Evolutionary conservation across 1,284 basidiomycete species (phyloP), one percentile per base, ranked within the genome.

Genomic region (Leccinum subspadiceum): DNA sequence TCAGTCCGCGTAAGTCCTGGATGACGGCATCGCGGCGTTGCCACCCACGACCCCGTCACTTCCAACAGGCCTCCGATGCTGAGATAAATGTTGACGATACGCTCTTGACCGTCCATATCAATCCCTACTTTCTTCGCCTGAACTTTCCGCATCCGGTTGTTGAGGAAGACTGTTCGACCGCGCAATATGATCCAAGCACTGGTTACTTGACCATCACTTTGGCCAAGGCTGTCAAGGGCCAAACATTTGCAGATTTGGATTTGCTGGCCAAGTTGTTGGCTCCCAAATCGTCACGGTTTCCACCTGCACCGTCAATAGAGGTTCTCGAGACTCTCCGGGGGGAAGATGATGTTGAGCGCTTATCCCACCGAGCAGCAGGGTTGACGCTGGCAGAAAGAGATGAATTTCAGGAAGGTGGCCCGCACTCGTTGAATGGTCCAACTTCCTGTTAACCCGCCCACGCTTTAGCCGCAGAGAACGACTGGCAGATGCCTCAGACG

Each of bases 41-140:
- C 22, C 22, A 15, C 59, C 54, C 72, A 59, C 59, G 69, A 71
- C 53, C 33, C 3, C 50, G 48, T 63, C 46, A 44, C 7, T 24
- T 37, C 6, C 44, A 33, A 37, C 6, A 92, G 90, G 89, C 90
- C 24, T 82, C 87, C 51, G 91, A 93, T 62, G 83, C 87, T 39
- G 91, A 93, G 70, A 86, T 92, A 63, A 79, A 88, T 65, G 84
- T 92, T 59, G 87, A 91, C 65, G 84, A 84, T 60, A 83, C 82
- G 37, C 73, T 88, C 50, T 79, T 93, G 70, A 84, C 84, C n/a
- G 75, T 91, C 46, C 85, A 93, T 69, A 82, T 92, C 70, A 89
- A 87, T 62, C 90, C 90, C 4, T 93, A 93, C 70, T 93, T 89
- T 68, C 79, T 93, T 58, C 86, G 90, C 3, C 79, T 93, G 61